These are phyloP conservation scores for Tylopilus balloui DNA, from an alignment of 768 basidiomycete species.

Conservation along the genomic window DNA sequence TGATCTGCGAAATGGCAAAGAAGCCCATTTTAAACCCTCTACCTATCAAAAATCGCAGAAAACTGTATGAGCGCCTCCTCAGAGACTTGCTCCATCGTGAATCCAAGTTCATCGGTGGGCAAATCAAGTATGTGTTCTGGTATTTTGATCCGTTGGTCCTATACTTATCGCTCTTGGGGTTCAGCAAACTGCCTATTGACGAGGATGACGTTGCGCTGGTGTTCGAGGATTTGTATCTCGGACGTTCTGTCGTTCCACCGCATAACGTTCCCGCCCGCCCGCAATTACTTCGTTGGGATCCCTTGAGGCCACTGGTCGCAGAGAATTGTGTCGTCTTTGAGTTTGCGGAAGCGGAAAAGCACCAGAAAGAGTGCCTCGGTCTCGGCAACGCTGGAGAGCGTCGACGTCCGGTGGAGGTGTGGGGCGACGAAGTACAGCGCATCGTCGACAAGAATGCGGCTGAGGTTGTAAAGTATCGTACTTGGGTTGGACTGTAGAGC, in stretches of 20 bases:
- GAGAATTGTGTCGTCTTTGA: constrained; percentile 89
- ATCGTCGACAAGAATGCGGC: constrained; percentile 54
- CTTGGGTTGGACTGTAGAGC: constrained; percentile 42
- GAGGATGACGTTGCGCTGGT: constrained; percentile 80
- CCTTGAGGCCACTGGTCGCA: constrained; percentile 51
- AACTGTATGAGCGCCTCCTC: constrained; percentile 76
- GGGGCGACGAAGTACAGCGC: constrained; percentile 61
- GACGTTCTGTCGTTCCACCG: constrained; percentile 76
- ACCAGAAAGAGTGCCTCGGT: constrained; percentile 44
- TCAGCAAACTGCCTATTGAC: constrained; percentile 70
- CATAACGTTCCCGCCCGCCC: constrained; percentile 69
- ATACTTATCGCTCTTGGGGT: neutral
- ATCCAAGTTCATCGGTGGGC: constrained; percentile 56
- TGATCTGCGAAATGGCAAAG: constrained; percentile 79
- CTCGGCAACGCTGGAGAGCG: constrained; percentile 5
- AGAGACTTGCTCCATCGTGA: constrained; percentile 76
- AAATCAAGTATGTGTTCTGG: constrained; percentile 47
- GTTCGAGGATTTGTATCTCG: constrained; percentile 83
- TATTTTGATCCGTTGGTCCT: neutral
- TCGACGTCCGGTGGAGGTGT: constrained; percentile 50
- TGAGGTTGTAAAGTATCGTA: constrained; percentile 54
- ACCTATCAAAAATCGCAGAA: constrained; percentile 79
- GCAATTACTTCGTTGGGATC: constrained; percentile 79
- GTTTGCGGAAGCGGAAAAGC: constrained; percentile 64
- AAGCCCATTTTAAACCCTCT: constrained; percentile 81